A percentile compares a stretch with the other conserved stretches of the same genome.
Conservation (phyloP, 2,329 filamentous ascomycete genomes). For the Curvularia eragrostidis region DNA sequence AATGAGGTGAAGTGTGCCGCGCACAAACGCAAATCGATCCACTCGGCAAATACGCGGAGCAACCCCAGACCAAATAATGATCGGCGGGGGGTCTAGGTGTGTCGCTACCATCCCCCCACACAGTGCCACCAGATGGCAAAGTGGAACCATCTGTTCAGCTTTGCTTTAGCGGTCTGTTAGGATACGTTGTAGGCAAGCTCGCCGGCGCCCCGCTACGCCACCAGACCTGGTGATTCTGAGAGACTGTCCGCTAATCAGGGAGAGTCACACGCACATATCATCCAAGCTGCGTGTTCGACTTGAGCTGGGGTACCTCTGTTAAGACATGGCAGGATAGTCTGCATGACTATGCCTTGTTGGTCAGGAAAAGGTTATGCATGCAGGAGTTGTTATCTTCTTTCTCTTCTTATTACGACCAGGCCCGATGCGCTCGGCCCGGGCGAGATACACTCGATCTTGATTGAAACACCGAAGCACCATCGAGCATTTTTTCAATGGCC, state of each 20-base stretch:
- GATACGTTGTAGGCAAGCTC: background rate
- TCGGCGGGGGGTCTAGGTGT: conserved; percentile 9
- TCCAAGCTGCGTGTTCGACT: too few species aligned
- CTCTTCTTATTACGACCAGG: background rate
- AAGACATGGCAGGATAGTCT: background rate
- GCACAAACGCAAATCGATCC: conserved; percentile 9
- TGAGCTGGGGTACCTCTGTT: background rate
- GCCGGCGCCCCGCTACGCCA: background rate
- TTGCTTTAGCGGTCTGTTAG: background rate
- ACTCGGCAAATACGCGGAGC: conserved; percentile 15
- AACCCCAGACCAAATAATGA: conserved; percentile 14
- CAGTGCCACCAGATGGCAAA: background rate
- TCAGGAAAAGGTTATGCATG: background rate
- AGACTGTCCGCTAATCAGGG: background rate
- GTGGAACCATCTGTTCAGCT: background rate
- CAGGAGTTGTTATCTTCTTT: too few species aligned
- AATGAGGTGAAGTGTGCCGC: conserved; percentile 2
- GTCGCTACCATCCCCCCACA: conserved; percentile 1
- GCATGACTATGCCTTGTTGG: background rate
- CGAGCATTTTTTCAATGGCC: background rate
- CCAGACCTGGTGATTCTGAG: background rate
- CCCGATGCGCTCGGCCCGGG: background rate
- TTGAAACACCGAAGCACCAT: background rate
- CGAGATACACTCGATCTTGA: background rate
- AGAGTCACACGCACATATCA: background rate